Evolutionary conservation across 192 early-diverging fungal species (phyloP), one percentile per base, ranked within the genome.

Genomic region (Mortierella hygrophila): DNA sequence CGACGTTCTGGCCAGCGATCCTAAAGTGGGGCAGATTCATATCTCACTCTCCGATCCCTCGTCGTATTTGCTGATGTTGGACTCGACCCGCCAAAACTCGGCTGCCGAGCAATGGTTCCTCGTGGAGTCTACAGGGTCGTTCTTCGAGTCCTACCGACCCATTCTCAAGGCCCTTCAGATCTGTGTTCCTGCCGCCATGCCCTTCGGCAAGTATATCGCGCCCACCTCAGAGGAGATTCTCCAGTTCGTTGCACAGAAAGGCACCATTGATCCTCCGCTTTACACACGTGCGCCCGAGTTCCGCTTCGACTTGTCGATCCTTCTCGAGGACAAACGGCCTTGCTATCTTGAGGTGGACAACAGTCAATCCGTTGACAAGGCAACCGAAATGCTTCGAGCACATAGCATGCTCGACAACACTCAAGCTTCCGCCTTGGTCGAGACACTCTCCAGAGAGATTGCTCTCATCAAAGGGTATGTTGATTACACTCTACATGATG

Each of bases 381-480:
- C 77, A 1, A 55, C 80, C 18, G 1, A 38, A 15, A 38, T 38
- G 3, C 74, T 92, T 20, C 63, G 74, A 38, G 6, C 16, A 0
- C 13, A 76, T 26, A 85, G 88, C 47, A 74, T 72, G 1, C 74
- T 94, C 16, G 93, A 94, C 68, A 86, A 85, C 15, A 89, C 88
- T 6, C 93, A 94, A 79, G 82, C 89, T 0, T 46, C 52, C 5
- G 90, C 92, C 16, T 80, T 94, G 32, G 84, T 91, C 2, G 72
- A 88, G 13, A 90, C 91, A 4, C 68, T 94, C 18, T 80, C 79
- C 15, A 79, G 82, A 23, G 92, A 92, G 79, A 75, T 94, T 23
- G 88, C 90, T 1, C 76, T 91, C 4, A 92, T 94, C 74, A 92
- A 93, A 78, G 93, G 93, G 85, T 81, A 79, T 46, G 60, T 40